Conservation (phyloP, 805 yeast species). For the Maudiozyma bulderi region DNA sequence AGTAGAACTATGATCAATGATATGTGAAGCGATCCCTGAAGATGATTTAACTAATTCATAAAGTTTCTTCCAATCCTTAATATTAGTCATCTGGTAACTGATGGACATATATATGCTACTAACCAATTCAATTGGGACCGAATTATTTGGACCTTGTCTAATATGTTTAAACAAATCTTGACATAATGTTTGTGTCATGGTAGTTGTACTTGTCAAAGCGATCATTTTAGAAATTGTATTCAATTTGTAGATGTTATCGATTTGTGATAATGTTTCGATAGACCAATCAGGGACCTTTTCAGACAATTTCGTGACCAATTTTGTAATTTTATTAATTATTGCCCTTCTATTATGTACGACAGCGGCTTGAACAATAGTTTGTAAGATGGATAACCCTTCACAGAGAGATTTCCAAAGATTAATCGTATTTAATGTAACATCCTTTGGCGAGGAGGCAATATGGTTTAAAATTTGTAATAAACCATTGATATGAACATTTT, state of each 20-base stretch:
- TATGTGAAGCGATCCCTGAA: slow-evolving; percentile 33
- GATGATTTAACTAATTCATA: slow-evolving; percentile 44
- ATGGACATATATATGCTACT: slow-evolving; percentile 36
- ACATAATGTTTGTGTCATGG: slow-evolving; percentile 26
- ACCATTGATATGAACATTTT: slow-evolving; percentile 21
- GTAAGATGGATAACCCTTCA: slow-evolving; percentile 21
- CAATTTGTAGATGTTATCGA: slow-evolving; percentile 28
- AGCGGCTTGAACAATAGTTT: slow-evolving; percentile 10
- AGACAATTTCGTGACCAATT: background rate
- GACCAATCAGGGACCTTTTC: background rate
- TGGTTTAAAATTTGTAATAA: slow-evolving; percentile 19
- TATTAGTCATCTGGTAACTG: slow-evolving; percentile 31
- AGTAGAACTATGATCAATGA: slow-evolving; percentile 8
- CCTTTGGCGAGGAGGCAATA: slow-evolving; percentile 2
- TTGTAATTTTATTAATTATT: slow-evolving; percentile 1
- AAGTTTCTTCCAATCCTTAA: slow-evolving; percentile 50
- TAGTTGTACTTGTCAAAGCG: slow-evolving; percentile 11
- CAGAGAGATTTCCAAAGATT: slow-evolving; percentile 22
- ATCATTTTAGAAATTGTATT: slow-evolving; percentile 23
- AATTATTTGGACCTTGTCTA: slow-evolving; percentile 42
- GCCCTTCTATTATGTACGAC: slow-evolving; percentile 6
- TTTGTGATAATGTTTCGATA: background rate
- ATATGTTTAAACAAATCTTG: slow-evolving; percentile 38
- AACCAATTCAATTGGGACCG: slow-evolving; percentile 45
- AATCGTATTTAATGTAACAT: background rate